Evolutionary conservation across 2,329 filamentous ascomycete genomes (phyloP).

Genomic region (Fusarium aywerte): DNA sequence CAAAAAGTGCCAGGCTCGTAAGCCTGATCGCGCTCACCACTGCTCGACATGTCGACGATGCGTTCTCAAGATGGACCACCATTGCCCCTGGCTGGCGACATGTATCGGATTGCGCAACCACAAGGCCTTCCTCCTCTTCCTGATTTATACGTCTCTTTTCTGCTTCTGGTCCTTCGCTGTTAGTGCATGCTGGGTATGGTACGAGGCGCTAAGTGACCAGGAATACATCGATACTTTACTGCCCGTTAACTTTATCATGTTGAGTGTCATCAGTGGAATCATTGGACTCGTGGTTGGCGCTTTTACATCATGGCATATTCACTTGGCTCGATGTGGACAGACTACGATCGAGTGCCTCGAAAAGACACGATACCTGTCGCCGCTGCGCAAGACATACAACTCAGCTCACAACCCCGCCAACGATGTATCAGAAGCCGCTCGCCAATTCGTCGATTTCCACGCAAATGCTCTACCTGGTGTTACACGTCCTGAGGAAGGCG

Average conservation of each 20-base stretch:
- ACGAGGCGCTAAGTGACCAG: constrained; percentile 78
- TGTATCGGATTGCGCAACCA: constrained; percentile 95
- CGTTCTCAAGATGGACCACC: constrained; percentile 99
- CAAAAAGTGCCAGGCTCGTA: constrained; percentile 95
- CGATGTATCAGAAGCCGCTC: constrained; percentile 64
- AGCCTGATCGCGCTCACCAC: constrained; percentile 96
- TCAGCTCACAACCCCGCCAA: constrained; percentile 66
- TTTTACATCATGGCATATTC: constrained; percentile 93
- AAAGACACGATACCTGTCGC: constrained; percentile 92
- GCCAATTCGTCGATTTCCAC: constrained; percentile 83
- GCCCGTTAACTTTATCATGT: constrained; percentile 90
- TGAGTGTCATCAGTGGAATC: constrained; percentile 88
- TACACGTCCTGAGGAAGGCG: constrained; percentile 84
- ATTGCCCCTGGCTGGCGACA: constrained; percentile 97
- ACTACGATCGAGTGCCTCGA: constrained; percentile 98
- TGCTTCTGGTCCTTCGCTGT: constrained; percentile 84
- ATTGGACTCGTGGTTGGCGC: constrained; percentile 89
- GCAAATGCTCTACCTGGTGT: constrained; percentile 83
- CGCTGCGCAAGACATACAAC: constrained; percentile 75
- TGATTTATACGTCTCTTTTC: constrained; percentile 89
- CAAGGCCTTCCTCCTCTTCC: constrained; percentile 92
- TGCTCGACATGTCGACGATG: constrained; percentile 95
- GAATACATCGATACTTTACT: constrained; percentile 79
- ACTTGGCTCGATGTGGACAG: constrained; percentile 79
- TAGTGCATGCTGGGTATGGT: constrained; percentile 84